Evolutionary conservation across 2,329 filamentous ascomycete species (phyloP), one percentile per base, ranked within the genome.

Genomic region (Cladophialophora bantiana): DNA sequence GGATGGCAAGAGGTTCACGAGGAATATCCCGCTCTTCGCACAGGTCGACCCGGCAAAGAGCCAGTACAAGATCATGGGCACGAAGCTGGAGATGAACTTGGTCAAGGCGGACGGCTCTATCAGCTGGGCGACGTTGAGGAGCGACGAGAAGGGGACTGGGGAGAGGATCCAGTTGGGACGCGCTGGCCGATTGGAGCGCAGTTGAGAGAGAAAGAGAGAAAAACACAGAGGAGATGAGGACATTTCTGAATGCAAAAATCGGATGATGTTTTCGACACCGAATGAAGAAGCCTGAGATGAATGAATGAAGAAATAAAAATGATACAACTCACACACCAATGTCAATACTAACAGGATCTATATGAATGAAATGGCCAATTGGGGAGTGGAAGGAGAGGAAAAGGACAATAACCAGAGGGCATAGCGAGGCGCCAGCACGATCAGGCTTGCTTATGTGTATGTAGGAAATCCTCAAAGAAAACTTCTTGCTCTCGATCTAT

Each of bases 91-190:
- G 79, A 81, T 97, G 74, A 89, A 83, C 34, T 81, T 97, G 62
- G 86, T 78, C 34, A 90, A 90, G 81, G 89, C 89, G 2, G 90
- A 89, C 10, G 71, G 65, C 10, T 84, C 85, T 50, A 45, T 61
- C 6, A 91, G 92, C 75, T 97, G 94, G 94, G 91, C 93, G 38
- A 91, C 95, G 4, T 80, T 97, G 74, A 86, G 92, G 68, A 90
- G 88, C 66, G 92, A 95, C 74, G 93, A 97, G 73, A 84, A 82
- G 71, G 83, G 82, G 72, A 88, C 86, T 3, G 89, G 89, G 2
- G 91, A 96, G 81, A 96, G 97, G 73, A 88, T 98, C 71, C 95
- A 99, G 80, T 85, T 96, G 70, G 95, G 95, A 13, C 85, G 89
- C 71, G 93, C 95, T 59, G 93, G 90, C 38, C 83, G 85, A 65